Evolutionary conservation across 1,284 basidiomycete species (phyloP).

Genomic region (Entoloma clypeatum): DNA sequence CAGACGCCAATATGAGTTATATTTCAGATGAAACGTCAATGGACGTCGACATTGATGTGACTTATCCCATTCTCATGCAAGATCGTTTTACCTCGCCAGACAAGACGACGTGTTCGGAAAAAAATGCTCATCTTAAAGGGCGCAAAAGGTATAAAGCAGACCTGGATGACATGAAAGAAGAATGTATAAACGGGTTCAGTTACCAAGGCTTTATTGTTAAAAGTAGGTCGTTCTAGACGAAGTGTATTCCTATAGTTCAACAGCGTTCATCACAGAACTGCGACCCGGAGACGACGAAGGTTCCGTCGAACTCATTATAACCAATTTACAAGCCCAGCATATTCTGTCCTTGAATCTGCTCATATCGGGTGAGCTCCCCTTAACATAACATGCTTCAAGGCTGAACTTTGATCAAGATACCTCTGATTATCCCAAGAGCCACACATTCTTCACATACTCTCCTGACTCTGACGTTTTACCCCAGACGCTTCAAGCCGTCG

Average conservation of each 20-base stretch:
- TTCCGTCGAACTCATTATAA: slow-evolving; percentile 45
- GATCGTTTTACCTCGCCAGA: background rate
- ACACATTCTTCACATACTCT: slow-evolving; percentile 51
- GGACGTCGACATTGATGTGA: slow-evolving; percentile 4
- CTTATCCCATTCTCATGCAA: slow-evolving; percentile 1
- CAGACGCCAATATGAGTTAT: background rate
- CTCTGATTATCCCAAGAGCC: slow-evolving; percentile 57
- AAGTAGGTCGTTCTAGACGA: slow-evolving; percentile 34
- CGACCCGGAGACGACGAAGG: slow-evolving; percentile 60
- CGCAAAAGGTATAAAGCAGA: slow-evolving; percentile 52
- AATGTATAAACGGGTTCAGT: slow-evolving; percentile 31
- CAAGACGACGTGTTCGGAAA: slow-evolving; percentile 18
- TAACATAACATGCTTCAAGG: slow-evolving; percentile 1
- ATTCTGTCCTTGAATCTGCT: slow-evolving; percentile 42
- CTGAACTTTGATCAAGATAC: slow-evolving; percentile 39
- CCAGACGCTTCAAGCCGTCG: slow-evolving; percentile 37
- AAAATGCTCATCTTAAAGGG: slow-evolving; percentile 46
- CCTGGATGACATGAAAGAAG: slow-evolving; percentile 40
- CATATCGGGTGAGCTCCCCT: slow-evolving; percentile 44
- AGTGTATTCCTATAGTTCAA: background rate
- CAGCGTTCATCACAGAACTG: slow-evolving; percentile 32
- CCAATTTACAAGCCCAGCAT: slow-evolving; percentile 29
- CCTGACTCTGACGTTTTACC: slow-evolving; percentile 38
- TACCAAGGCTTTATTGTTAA: slow-evolving; percentile 36
- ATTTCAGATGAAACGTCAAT: slow-evolving; percentile 6